phyloP scores from a whole-genome alignment of 2,329 filamentous ascomycete genomes.

The Botrytis cinerea region DNA sequence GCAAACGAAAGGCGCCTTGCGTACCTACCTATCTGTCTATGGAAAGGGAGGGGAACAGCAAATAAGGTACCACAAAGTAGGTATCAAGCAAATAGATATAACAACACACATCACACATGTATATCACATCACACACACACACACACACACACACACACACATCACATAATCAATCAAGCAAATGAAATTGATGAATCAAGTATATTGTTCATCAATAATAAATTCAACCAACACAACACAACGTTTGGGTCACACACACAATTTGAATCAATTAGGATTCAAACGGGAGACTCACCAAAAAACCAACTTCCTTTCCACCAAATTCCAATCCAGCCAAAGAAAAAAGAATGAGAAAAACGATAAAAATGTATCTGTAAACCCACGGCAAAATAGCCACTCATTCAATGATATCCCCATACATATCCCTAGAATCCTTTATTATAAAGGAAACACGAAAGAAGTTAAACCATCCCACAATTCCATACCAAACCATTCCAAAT shows the following conservation, averaged over 20 bases:
- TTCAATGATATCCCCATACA: background rate
- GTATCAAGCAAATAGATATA: background rate
- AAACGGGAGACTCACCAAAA: constrained; percentile 38
- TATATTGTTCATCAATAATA: constrained; percentile 16
- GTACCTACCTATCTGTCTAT: background rate
- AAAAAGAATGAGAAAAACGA: constrained; percentile 12
- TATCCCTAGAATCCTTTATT: background rate
- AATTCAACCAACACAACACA: constrained; percentile 9
- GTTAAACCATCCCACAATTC: constrained; percentile 13
- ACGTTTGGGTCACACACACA: constrained; percentile 17
- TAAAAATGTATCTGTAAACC: background rate
- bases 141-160: background rate
- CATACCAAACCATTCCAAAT: constrained; percentile 7
- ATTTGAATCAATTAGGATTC: constrained; percentile 11
- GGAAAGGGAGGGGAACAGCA: background rate
- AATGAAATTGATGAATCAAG: background rate
- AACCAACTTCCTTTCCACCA: constrained; percentile 23
- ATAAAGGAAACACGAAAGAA: constrained; percentile 3
- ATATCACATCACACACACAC: background rate
- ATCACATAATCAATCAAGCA: background rate
- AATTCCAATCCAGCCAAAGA: constrained; percentile 24
- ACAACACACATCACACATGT: background rate
- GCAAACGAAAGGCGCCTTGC: background rate
- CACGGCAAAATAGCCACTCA: background rate
- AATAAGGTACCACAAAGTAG: background rate